Base-by-base conservation (phyloP, 306 rosid species). In the Cicer arietinum region DNA sequence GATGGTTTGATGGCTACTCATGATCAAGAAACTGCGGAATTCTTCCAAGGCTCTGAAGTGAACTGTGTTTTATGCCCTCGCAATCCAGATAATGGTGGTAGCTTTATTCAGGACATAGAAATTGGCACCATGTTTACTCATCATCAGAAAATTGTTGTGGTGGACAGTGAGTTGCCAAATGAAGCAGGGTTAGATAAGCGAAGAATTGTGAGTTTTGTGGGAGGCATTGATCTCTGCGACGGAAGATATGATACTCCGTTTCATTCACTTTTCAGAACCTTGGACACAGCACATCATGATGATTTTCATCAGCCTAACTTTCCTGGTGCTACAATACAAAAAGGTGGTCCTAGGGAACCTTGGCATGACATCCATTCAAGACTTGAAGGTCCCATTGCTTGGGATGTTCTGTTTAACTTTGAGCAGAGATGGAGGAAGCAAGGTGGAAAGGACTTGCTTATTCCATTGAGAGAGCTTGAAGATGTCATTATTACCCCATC, bases 391-490 rank as follows among this genome's bases (percentile, higher is more conserved):
- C 88, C 93, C 6, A 81, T 89, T 79, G 93, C 90, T 6, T 89
- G 93, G 93, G 93, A 86, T 67, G 91, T 89, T 48, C 46, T 89
- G 74, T 89, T 74, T 52, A 87, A 89, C 72, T 89, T 89, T 54
- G 93, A 89, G 77, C 93, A 89, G 70, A 81, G 93, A 69, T 89
- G 93, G 93, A 86, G 80, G 77, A 85, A 89, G 75, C 90, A 89
- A 53, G 93, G 90, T 8, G 91, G 89, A 53, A 86, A 86, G 69
- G 88, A 89, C 71, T 52, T 86, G 9, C 90, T 89, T 20, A 22
- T 89, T 46, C 80, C 82, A 5, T 69, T 77, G 5, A 84, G 80
- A 37, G 90, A 83, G 20, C 88, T 89, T 67, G 85, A 85, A 43
- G 82, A 81, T 47, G 79, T 71, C 37, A 11, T 86, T n/a, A 85